phyloP scores from a whole-genome alignment of 805 yeast genomes.

The Grigorovia yakushimaensis region DNA sequence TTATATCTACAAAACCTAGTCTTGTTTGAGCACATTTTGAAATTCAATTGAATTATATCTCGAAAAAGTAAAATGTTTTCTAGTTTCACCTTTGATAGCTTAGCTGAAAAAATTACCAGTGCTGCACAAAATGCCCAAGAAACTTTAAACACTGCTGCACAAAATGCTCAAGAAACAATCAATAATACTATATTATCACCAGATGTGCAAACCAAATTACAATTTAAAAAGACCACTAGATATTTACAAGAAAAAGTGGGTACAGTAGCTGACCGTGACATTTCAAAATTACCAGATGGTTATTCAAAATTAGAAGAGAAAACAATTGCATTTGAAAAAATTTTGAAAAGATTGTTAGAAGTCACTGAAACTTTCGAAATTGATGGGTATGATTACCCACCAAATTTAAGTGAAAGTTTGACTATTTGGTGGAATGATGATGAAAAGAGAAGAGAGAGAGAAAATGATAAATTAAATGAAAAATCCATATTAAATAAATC shows the following conservation, averaged over 20 bases:
- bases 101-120: constrained; percentile 21
- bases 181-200: constrained; percentile 20
- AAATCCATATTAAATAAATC: constrained; percentile 47
- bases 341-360: constrained; percentile 43
- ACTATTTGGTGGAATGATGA: constrained; percentile 39
- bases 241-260: constrained; percentile 51
- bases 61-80: constrained; percentile 9
- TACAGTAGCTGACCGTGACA: constrained; percentile 42
- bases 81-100: constrained; percentile 22
- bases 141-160: constrained; percentile 24
- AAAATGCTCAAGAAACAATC: constrained; percentile 23
- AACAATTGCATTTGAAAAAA: constrained; percentile 53
- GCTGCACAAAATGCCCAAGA: constrained; percentile 28
- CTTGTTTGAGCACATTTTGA: too few relatives aligned
- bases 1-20: too few relatives aligned
- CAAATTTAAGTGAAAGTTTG: constrained; percentile 59
- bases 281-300: constrained; percentile 65
- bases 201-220: constrained; percentile 25
- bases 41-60: background rate
- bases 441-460: constrained; percentile 6
- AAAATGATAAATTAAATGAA: constrained; percentile 5
- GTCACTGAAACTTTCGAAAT: constrained; percentile 58
- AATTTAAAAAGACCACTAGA: constrained; percentile 22
- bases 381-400: constrained; percentile 76
- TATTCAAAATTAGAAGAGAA: constrained; percentile 58